Evolutionary conservation across 2,329 filamentous ascomycete species (phyloP).

Genomic region (Colletotrichum somersetense): DNA sequence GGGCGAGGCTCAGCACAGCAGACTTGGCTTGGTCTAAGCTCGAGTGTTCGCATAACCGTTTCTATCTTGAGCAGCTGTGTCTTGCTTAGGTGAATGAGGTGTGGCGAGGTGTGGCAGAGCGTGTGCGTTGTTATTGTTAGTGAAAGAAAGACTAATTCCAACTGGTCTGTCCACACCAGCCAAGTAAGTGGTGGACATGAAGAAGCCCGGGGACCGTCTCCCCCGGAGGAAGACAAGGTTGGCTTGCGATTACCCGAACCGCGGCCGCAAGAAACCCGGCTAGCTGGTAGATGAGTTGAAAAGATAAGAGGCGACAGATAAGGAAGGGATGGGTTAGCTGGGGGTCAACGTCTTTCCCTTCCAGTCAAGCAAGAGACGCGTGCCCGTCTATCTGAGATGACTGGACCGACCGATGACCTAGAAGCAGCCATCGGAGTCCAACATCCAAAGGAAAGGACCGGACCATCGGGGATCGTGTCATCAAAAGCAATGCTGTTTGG

Average conservation of each 20-base stretch:
- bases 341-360: slow-evolving; percentile 15
- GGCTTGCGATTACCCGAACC: neutral
- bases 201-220: neutral
- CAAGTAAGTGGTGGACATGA: too few species aligned
- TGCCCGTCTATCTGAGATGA: slow-evolving; percentile 4
- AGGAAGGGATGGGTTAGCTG: neutral
- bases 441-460: slow-evolving; percentile 17
- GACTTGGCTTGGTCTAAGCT: slow-evolving; percentile 7
- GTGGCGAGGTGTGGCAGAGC: slow-evolving; percentile 31
- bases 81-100: neutral
- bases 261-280: neutral
- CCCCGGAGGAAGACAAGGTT: neutral
- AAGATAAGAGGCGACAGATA: neutral
- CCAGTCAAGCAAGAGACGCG: neutral
- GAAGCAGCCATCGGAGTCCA: neutral
- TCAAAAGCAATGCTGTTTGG: slow-evolving; percentile 21
- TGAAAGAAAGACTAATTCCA: slow-evolving; percentile 1
- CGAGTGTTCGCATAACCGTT: neutral
- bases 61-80: neutral
- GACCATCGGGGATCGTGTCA: neutral
- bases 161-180: neutral
- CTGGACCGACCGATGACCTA: neutral
- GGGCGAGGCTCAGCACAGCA: slow-evolving; percentile 33
- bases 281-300: neutral
- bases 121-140: slow-evolving; percentile 4